Percentiles rank a stretch among this genome's conserved stretches.
phyloP scores from a whole-genome alignment of 2,329 filamentous ascomycete genomes.

The Aquanectria penicillioides region DNA sequence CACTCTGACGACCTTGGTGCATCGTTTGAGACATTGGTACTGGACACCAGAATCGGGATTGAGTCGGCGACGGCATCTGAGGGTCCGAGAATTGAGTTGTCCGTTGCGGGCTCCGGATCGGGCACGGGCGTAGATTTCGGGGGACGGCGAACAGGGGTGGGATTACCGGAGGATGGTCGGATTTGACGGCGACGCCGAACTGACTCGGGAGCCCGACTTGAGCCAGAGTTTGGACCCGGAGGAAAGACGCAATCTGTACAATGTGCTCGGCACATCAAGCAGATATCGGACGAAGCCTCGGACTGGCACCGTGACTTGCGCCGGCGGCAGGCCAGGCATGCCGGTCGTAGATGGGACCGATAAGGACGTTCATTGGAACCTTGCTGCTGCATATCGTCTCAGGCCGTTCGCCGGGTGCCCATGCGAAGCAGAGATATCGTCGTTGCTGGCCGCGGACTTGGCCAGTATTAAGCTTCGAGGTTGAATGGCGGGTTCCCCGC shows the following conservation, averaged over 20 bases:
- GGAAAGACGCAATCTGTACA: conserved; percentile 67
- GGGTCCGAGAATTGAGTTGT: neutral
- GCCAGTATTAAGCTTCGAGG: neutral
- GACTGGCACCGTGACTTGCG: conserved; percentile 71
- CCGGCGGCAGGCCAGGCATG: conserved; percentile 68
- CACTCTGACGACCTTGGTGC: neutral
- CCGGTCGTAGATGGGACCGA: conserved; percentile 69
- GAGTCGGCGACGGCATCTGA: neutral
- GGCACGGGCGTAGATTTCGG: neutral
- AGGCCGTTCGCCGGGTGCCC: neutral
- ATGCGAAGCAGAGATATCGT: neutral
- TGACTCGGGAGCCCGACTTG: conserved; percentile 27
- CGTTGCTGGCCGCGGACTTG: conserved; percentile 13
- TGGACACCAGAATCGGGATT: neutral
- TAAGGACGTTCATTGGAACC: conserved; percentile 57
- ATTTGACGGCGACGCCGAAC: conserved; percentile 24
- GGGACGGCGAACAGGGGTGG: conserved; percentile 7
- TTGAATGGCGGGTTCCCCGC: conserved; percentile 13
- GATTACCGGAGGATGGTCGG: conserved; percentile 6
- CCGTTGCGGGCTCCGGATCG: neutral
- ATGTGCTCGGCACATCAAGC: conserved; percentile 67
- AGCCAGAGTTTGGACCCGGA: conserved; percentile 41
- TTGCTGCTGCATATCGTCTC: conserved; percentile 21
- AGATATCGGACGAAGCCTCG: conserved; percentile 61
- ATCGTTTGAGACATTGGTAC: neutral